These are phyloP conservation scores for Fusarium sp. DNA, from an alignment of 2,329 filamentous ascomycete species.

Conservation along the genomic window DNA sequence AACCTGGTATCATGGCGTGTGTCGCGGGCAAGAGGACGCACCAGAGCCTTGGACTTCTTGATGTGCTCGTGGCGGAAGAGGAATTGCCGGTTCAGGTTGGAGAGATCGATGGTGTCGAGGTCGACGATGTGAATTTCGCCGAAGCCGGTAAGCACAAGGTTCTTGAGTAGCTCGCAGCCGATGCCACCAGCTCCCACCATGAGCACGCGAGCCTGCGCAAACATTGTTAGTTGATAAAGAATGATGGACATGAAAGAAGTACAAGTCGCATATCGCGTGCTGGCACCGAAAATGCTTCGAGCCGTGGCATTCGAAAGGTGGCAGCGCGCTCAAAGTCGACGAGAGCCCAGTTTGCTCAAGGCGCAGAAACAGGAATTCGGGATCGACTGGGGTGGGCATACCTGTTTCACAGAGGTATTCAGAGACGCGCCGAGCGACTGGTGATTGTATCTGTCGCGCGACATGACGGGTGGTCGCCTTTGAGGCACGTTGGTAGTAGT, in stretches of 20 bases:
- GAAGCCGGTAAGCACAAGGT: slow-evolving; percentile 91
- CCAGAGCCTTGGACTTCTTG: slow-evolving; percentile 94
- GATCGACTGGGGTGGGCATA: slow-evolving; percentile 51
- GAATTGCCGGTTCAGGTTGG: slow-evolving; percentile 97
- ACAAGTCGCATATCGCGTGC: slow-evolving; percentile 4
- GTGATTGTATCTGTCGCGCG: slow-evolving; percentile 67
- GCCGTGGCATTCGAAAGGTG: neutral
- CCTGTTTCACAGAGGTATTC: slow-evolving; percentile 76
- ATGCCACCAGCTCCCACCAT: slow-evolving; percentile 98
- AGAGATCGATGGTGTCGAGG: slow-evolving; percentile 97
- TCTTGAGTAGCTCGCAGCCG: slow-evolving; percentile 97
- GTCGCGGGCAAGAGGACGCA: slow-evolving; percentile 57
- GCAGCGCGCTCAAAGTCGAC: slow-evolving; percentile 10
- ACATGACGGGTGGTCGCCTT: slow-evolving; percentile 44
- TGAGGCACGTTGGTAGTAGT: slow-evolving; percentile 36
- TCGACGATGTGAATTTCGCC: slow-evolving; percentile 95
- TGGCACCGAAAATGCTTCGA: neutral
- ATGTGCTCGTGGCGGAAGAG: slow-evolving; percentile 97
- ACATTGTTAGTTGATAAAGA: slow-evolving; percentile 29
- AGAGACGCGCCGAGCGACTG: slow-evolving; percentile 76
- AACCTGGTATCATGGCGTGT: slow-evolving; percentile 5
- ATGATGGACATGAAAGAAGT: slow-evolving; percentile 4
- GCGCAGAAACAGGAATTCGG: slow-evolving; percentile 14
- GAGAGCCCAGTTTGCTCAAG: slow-evolving; percentile 2
- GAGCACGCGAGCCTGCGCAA: slow-evolving; percentile 79